Evolutionary conservation across 345 rosid species (phyloP), one percentile per base, ranked within the genome.

Genomic region (Mallotus nudiflorus): DNA sequence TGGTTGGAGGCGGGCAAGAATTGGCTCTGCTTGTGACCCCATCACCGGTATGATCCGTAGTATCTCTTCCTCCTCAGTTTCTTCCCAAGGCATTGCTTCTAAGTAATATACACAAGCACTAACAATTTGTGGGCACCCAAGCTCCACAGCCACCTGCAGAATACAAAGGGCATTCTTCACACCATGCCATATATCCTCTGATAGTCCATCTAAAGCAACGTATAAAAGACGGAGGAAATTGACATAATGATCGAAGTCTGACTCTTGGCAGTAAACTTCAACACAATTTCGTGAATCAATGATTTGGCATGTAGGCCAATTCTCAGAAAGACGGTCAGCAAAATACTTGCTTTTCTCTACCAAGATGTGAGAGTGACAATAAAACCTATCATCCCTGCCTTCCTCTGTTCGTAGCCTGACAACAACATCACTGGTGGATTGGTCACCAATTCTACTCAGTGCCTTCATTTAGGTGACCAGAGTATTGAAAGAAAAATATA

Each of bases 81-180:
- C 97, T 79, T 91, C 97, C 98, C 98, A 94, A 9, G 97, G 96
- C 66, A 94, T 91, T 63, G 98, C 97, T 86, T 91, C 97, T 85
- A 94, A 75, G 82, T 91, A 94, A 68, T 80, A 84, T 28, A 83
- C 91, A 76, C 96, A 91, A 75, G 88, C 89, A 67, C 84, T 44
- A 60, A 90, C 68, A 52, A 90, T 80, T 44, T 82, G 75, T 13
- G 86, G 88, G 68, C 96, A 88, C 27, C 73, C 86, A 31, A 91
- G 92, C 75, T 84, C 79, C 69, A 83, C 82, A 53, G 97, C 91
- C 9, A 89, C 96, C 59, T 48, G 85, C 67, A 94, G 89, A 73
- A 91, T 84, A 62, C 96, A 96, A 52, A 88, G 81, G n/a, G 91
- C 89, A 79, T 85, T 91, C 78, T 82, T 88, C 69, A 91, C 96